A percentile compares a stretch with the other conserved stretches of the same genome.
Evolutionary conservation across 2,329 filamentous ascomycete genomes (phyloP).

Genomic region (Colletotrichum theobromicola): DNA sequence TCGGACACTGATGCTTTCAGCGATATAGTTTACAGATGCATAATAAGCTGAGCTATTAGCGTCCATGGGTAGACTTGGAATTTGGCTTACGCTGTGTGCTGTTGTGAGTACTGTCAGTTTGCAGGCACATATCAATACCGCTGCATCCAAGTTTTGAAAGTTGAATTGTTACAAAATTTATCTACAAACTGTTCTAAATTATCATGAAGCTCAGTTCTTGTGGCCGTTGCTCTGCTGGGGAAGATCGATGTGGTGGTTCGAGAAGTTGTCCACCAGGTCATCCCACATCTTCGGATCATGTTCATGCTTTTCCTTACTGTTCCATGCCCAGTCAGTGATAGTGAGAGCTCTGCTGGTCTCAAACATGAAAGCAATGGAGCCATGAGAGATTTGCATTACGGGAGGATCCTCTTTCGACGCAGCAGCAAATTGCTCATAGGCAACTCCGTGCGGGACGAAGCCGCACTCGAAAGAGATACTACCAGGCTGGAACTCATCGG

Average conservation of each 20-base stretch:
- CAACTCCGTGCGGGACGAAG: slow-evolving; percentile 54
- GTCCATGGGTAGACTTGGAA: not conserved
- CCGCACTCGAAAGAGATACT: slow-evolving; percentile 45
- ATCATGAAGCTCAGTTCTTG: not conserved
- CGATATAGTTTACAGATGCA: not conserved
- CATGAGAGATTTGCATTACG: slow-evolving; percentile 48
- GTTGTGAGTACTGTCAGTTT: not conserved
- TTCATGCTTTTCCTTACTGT: slow-evolving; percentile 41
- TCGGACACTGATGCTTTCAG: rapidly evolving
- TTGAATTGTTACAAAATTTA: not conserved
- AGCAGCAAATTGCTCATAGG: slow-evolving; percentile 51
- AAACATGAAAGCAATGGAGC: slow-evolving; percentile 57
- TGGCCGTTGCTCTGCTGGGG: not conserved
- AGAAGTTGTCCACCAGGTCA: slow-evolving; percentile 57
- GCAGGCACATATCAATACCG: not conserved
- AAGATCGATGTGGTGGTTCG: slow-evolving; percentile 22
- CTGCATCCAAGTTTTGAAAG: not conserved
- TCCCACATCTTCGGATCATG: slow-evolving; percentile 60
- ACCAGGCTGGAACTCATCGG: slow-evolving; percentile 51
- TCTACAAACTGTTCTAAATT: not conserved
- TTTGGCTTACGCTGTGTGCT: not conserved
- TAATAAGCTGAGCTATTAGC: not conserved
- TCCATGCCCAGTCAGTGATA: slow-evolving; percentile 60
- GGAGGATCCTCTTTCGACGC: slow-evolving; percentile 50
- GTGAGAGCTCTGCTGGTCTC: slow-evolving; percentile 59